Base-by-base conservation (phyloP, 2,329 filamentous ascomycete species). In the Pseudocercospora fijiensis region DNA sequence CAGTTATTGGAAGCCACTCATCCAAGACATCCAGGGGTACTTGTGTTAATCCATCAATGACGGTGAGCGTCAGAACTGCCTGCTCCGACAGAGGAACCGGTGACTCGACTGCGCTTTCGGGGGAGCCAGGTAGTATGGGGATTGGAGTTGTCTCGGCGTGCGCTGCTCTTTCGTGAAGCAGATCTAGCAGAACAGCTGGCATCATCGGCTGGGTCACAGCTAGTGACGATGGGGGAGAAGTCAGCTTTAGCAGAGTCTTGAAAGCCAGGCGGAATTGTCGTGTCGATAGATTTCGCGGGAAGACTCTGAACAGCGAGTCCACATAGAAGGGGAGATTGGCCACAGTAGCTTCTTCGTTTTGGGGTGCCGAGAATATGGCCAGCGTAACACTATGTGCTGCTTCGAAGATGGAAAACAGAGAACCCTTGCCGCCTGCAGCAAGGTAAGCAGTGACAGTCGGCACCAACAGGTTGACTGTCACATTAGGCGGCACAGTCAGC, bases 211-310 rank as follows among this genome's bases (percentile, higher is more conserved):
- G 88, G 4, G 84, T 84, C 53, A 86, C 87, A 33, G 90, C 87
- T 45, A 96, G 84, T 1, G 87, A 84, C 41, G 90, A 92, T 0
- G 92, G 93, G 2, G 92, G 91, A 2, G 90, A 88, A 10, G 92
- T 87, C 64, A 96, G 88, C 71, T 90, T 89, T 76, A 96, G 86
- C 52, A 96, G 81, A 1, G 91, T 94, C 75, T 89, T 91, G 81
- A 96, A 93, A 10, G 92, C 93, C 9, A 96, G 82, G 28, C 92
- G 86, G 80, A 97, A 96, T 75, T 97, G 93, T 16, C 92, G 87
- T 0, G 90, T 84, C 0, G 91, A 93, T 20, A 96, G 86, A 63
- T 89, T 89, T 1, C 82, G 75, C 0, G 93, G 92, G 76, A 96
- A 96, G 0, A 91, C 81, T 20, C 85, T 82, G 73, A 96, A 90